These are phyloP conservation scores for Dictyophora rubrovolvata DNA, from an alignment of 768 basidiomycete species.

Conservation along the genomic window DNA sequence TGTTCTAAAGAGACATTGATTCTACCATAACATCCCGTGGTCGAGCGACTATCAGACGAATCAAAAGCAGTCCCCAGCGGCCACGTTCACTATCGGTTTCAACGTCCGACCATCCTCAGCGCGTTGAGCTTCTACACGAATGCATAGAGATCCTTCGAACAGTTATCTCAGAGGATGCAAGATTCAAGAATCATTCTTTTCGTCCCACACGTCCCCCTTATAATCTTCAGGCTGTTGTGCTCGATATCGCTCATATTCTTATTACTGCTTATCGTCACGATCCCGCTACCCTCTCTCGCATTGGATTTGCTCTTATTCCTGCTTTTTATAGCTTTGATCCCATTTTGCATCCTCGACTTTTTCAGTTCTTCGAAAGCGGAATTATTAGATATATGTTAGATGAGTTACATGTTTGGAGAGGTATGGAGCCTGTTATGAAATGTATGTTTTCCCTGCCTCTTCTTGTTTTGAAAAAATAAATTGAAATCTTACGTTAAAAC, in stretches of 20 bases:
- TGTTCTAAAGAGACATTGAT: not conserved
- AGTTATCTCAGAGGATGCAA: constrained; percentile 61
- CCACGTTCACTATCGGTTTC: constrained; percentile 46
- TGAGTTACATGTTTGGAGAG: constrained; percentile 27
- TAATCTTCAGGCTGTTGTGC: constrained; percentile 56
- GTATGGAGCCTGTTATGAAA: constrained; percentile 6
- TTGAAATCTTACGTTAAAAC: constrained; percentile 9
- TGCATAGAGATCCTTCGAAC: constrained; percentile 55
- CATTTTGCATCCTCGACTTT: constrained; percentile 52
- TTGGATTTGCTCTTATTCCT: constrained; percentile 63
- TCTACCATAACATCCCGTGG: constrained; percentile 14
- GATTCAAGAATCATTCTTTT: constrained; percentile 48
- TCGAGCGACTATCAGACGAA: constrained; percentile 34
- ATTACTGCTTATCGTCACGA: constrained; percentile 43
- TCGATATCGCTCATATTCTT: constrained; percentile 66
- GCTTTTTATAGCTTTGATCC: constrained; percentile 58
- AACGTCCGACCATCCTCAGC: constrained; percentile 25
- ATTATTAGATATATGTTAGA: constrained; percentile 46
- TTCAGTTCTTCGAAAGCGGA: constrained; percentile 58
- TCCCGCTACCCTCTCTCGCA: constrained; percentile 41
- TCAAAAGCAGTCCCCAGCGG: constrained; percentile 33
- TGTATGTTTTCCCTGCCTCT: not conserved
- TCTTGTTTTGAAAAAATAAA: constrained; percentile 1
- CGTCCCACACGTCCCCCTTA: constrained; percentile 63
- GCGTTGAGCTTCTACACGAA: constrained; percentile 45